Percentiles rank a stretch among this genome's conserved stretches.
Evolutionary conservation across 139 green algal species (phyloP).

Genomic region (Edaphochlamys debaryana): DNA sequence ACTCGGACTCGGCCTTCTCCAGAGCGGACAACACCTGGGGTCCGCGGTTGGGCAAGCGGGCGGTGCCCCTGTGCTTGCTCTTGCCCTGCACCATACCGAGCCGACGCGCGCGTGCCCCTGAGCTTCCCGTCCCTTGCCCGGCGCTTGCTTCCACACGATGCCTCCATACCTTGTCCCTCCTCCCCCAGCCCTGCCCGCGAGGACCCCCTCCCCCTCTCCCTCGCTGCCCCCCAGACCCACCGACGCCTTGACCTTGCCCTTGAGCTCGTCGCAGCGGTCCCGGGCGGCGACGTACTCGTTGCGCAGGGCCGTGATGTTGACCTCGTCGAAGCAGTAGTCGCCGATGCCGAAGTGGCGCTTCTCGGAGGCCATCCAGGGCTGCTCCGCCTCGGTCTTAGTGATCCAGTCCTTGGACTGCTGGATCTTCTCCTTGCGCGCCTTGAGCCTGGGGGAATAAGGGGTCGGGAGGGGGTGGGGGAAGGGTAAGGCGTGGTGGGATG

Average conservation of each 20-base stretch:
- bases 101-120: no score
- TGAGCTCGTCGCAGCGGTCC: conserved; percentile 36
- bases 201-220: neutral
- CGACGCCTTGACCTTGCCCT: conserved; percentile 52
- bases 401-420: conserved; percentile 32
- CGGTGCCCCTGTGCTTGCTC: no score
- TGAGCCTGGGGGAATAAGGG: no score
- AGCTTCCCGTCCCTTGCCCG: no score
- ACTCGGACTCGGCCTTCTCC: conserved; percentile 92
- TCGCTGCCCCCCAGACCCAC: neutral
- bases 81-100: no score
- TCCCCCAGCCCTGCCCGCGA: no score
- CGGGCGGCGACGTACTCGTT: conserved; percentile 28
- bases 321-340: conserved; percentile 83
- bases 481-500: no score
- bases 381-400: conserved; percentile 67
- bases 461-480: neutral
- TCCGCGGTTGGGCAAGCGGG: no score
- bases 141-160: no score
- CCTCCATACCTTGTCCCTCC: no score
- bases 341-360: conserved; percentile 53
- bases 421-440: conserved; percentile 34
- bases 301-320: conserved; percentile 35
- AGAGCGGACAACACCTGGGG: conserved; percentile 87
- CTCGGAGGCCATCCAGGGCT: conserved; percentile 85